phyloP scores from a whole-genome alignment of 306 rosid genomes.

The Amphicarpaea edgeworthii region DNA sequence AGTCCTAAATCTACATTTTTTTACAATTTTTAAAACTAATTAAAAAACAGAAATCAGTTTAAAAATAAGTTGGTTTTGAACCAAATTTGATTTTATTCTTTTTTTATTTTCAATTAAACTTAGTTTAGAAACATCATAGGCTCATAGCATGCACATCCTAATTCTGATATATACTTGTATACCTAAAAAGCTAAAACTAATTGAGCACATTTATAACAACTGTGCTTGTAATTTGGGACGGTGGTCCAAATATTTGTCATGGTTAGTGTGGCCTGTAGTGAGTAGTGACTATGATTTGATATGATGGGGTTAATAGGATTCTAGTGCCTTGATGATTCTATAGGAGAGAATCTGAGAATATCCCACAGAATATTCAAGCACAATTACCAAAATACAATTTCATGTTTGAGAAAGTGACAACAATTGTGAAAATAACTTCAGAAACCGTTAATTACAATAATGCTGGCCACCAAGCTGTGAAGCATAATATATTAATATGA shows the following conservation, averaged over 20 bases:
- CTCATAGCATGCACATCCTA: not conserved
- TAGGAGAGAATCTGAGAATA: slow-evolving; percentile 40
- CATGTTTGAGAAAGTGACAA: not conserved
- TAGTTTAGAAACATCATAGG: too few species aligned
- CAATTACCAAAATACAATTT: not conserved
- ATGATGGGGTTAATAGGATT: slow-evolving; percentile 4
- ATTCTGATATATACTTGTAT: not conserved
- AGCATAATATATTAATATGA: not conserved
- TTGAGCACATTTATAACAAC: not conserved
- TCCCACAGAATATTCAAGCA: slow-evolving; percentile 42
- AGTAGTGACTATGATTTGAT: too few species aligned
- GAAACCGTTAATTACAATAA: slow-evolving; percentile 25
- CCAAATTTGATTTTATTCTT: not conserved
- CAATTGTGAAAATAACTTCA: not conserved
- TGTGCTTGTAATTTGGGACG: slow-evolving; percentile 5
- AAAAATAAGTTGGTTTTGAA: not conserved
- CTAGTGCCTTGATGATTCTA: slow-evolving; percentile 22
- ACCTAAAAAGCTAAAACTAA: not conserved
- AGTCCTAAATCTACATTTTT: not conserved
- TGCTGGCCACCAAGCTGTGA: not conserved
- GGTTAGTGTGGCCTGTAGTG: slow-evolving; percentile 9
- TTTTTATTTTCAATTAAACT: too few species aligned
- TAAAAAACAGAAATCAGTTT: not conserved
- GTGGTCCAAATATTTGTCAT: slow-evolving; percentile 26
- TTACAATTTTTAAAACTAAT: not conserved